Evolutionary conservation across 139 green algal genomes (phyloP).

Genomic region (Yamagishiella unicocca): DNA sequence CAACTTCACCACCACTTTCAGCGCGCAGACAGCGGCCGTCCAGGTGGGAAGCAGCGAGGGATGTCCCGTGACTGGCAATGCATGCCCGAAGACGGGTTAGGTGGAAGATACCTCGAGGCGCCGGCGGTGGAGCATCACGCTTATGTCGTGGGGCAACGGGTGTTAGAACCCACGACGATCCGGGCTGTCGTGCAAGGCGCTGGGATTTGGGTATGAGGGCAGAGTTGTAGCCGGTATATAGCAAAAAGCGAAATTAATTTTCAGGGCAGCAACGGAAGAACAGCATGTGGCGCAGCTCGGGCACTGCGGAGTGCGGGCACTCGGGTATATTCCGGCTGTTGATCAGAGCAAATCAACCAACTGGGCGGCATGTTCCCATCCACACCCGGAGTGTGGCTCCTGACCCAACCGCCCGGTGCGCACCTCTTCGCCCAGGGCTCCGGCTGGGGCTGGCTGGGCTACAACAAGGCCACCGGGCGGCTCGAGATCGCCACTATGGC

Average conservation of each 20-base stretch:
- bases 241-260: too few relatives aligned
- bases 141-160: too few relatives aligned
- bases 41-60: too few relatives aligned
- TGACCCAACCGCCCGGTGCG: neutral
- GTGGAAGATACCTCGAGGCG: too few relatives aligned
- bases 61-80: too few relatives aligned
- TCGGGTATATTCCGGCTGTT: neutral
- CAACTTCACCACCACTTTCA: conserved; percentile 84
- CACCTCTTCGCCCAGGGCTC: conserved; percentile 79
- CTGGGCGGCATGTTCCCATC: neutral
- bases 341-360: neutral
- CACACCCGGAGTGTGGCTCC: neutral
- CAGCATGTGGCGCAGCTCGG: neutral
- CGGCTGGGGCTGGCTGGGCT: conserved; percentile 97
- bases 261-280: neutral
- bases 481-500: conserved; percentile 86
- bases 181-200: too few relatives aligned
- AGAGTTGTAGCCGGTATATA: too few relatives aligned
- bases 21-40: conserved; percentile 82
- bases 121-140: too few relatives aligned
- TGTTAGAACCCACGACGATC: neutral
- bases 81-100: too few relatives aligned
- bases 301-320: neutral
- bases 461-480: conserved; percentile 77
- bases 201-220: too few relatives aligned